Base-by-base conservation (phyloP, 306 rosid genomes). In the Quercus suber region DNA sequence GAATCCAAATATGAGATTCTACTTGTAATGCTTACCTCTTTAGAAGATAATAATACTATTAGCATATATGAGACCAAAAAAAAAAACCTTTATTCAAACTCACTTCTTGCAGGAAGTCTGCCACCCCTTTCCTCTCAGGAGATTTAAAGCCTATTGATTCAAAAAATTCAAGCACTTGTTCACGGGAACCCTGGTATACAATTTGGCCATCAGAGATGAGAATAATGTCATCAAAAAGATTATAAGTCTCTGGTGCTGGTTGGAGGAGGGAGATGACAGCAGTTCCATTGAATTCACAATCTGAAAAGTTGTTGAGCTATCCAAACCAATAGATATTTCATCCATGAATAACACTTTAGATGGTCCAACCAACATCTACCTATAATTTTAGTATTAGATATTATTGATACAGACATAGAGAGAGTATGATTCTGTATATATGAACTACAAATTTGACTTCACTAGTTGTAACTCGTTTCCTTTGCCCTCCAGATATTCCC, bases 281-380 rank as follows among this genome's bases (percentile, higher is more conserved):
- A 20, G 89, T 89, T 77, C 86, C 90, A 89, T 49, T 70, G 84
- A 89, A 30, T 33, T 89, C 78, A 89, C 81, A 69, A 89, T 89
- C 71, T 89, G 88, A 55, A 81, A 89, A 19, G 93, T 84, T 31
- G 90, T 89, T 14, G 90, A 87, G 71, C 90, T 89, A 73, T 89
- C 92, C 70, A 87, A 77, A 28, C 30, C 30, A 28, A 3, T 28
- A 28, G 3, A 28, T 28, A 28, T 28, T 28, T 28, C 30, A 28
- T 89, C 93, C 93, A 89, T 89, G 73, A 89, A 81, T 21, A 89
- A 55, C 73, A 84, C 89, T n/a, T 87, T 85, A 71, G 84, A 83
- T 27, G 89, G 88, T 55, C 93, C 90, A 65, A 89, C 93, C 43
- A 89, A 61, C 93, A 89, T 89, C 71, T 89, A 52, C 89, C 93